Percentiles rank a stretch among this genome's conserved stretches.
Conservation (phyloP, 176 grass and related monocot genomes). For the Neostapfia colusana region DNA sequence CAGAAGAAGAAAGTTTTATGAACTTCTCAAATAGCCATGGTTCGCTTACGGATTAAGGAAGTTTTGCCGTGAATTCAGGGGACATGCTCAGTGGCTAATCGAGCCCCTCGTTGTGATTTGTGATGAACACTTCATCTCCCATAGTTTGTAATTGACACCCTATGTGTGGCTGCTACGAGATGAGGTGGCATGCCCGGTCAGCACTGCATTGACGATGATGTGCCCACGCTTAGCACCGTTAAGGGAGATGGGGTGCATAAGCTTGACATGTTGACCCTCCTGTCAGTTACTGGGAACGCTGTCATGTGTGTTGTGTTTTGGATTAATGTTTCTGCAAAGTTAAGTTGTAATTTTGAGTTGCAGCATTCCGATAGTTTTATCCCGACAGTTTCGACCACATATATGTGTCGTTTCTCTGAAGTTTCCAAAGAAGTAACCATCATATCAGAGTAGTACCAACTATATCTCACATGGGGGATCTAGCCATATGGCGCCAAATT, state of each 20-base stretch:
- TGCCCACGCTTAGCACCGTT: too few species aligned
- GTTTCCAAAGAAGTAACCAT: background rate
- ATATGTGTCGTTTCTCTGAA: background rate
- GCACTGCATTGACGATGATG: too few species aligned
- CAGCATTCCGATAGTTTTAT: background rate
- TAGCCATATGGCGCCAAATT: background rate
- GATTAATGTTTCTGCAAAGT: background rate
- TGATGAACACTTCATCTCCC: too few species aligned
- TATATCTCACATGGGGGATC: background rate
- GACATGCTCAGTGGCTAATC: background rate
- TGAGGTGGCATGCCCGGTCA: too few species aligned
- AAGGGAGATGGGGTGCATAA: background rate
- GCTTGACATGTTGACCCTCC: background rate
- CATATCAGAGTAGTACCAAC: background rate
- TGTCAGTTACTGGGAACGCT: background rate
- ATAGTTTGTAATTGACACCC: too few species aligned
- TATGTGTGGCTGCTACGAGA: too few species aligned
- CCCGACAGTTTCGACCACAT: background rate
- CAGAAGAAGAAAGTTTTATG: background rate
- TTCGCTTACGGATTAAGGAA: conserved; percentile 24
- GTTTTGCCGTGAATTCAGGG: too few species aligned
- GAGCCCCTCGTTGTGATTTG: background rate
- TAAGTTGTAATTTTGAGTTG: too few species aligned
- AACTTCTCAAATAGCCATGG: background rate
- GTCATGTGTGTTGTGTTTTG: background rate